Conservation (phyloP, 768 basidiomycete species). For the Trametes coccinea region DNA sequence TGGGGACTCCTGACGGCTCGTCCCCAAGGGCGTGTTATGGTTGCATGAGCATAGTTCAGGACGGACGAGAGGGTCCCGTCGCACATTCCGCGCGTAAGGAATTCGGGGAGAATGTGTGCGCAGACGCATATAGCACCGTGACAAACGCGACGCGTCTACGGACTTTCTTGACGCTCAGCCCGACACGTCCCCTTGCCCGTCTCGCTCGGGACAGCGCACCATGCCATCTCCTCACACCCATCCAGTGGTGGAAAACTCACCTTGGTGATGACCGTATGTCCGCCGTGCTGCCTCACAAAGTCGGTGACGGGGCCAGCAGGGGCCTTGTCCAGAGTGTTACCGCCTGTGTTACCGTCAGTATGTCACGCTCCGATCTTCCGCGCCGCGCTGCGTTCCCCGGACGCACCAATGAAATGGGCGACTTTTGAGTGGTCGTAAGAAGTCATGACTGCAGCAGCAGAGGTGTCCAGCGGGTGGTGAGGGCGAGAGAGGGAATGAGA, state of each 20-base stretch:
- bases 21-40: not conserved
- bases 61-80: no score
- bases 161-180: not conserved
- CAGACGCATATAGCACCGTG: not conserved
- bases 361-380: constrained; percentile 12
- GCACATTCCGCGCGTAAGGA: not conserved
- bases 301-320: constrained; percentile 77
- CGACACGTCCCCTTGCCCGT: not conserved
- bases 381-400: not conserved
- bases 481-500: not conserved
- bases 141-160: not conserved
- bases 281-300: constrained; percentile 88
- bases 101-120: not conserved
- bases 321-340: constrained; percentile 88
- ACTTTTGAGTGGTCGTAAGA: constrained; percentile 59
- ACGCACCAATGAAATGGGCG: constrained; percentile 62
- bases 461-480: not conserved
- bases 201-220: not conserved
- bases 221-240: not conserved
- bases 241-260: constrained; percentile 40
- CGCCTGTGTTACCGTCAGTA: constrained; percentile 55
- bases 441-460: constrained; percentile 28
- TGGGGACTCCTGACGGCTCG: not conserved
- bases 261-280: constrained; percentile 98
- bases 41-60: no score